Evolutionary conservation across 1,284 basidiomycete genomes (phyloP), one percentile per base, ranked within the genome.

Genomic region (Heliocybe sulcata): DNA sequence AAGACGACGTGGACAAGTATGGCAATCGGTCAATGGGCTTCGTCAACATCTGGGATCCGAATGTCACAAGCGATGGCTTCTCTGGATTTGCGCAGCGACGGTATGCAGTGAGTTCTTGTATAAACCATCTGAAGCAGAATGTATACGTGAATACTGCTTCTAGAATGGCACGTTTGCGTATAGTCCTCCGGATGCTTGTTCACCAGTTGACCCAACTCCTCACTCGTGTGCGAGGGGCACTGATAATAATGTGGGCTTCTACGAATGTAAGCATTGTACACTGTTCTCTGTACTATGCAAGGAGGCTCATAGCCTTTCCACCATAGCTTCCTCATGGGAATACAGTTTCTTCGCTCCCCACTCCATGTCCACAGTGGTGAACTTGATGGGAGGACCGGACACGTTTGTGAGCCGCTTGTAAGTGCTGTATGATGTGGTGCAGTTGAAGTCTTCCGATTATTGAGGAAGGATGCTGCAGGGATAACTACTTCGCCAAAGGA

Each of bases 81-180:
- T 20, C 16, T 11, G 50, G 50, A 11, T 51, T 51, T 26, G 19
- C 31, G 12, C 50, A 51, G 26, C 25, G 31, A 19, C 16, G 47
- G 14, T 49, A 26, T 20, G 47, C 47, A 4, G 47, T 49, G 20
- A 23, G 47, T 25, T 26, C 47, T 16, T n/a, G 38, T 16, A 16
- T 42, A 16, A n/a, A 9, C 19, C 8, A 42, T 6, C n/a, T 9
- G 38, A 23, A 4, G 9, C 6, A 4, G 4, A 45, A 20, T 6
- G 9, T 45, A 6, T 45, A 29, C 23, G 22, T 11, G 8, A n/a
- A n/a, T n/a, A n/a, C n/a, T n/a, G n/a, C n/a, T 49, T 6, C 19
- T 29, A 49, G 47, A 49, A 49, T 49, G 47, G 47, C 12, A 49
- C 47, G 20, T 49, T 49, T n/a, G 47, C 22, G 3, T 29, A 25